Base-by-base conservation (phyloP, 345 rosid genomes). In the Eucalyptus tenuipes region DNA sequence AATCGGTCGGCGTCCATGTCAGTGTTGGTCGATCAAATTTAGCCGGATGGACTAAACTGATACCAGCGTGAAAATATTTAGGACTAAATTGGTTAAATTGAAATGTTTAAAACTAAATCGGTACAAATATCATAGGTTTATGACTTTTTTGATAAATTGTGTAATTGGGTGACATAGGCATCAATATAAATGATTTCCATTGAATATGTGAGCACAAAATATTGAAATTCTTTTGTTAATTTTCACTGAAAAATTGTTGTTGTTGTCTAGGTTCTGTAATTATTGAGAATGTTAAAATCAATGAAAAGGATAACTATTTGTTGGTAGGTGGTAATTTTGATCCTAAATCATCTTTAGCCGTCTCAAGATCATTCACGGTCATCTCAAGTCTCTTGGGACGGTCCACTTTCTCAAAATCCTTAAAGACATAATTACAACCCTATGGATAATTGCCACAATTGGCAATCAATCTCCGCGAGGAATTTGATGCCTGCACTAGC, bases 21-120 rank as follows among this genome's bases (percentile, higher is more conserved):
- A 3, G 0, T 52, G 2, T 0, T 0, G 4, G 24, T 52, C 2
- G 10, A 18, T 52, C 0, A 52, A 3, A 52, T 52, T 52, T 52
- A 52, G 1, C 0, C 0, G 0, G 10, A 52, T 52, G 1, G 1
- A 52, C 0, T 2, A 0, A 52, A 52, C 20, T 20, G 5, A 52
- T 52, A 52, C 1, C 0, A 0, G 20, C 8, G 2, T 20, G 2
- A 52, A 52, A 52, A 52, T 52, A 52, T 52, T 52, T 52, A 52
- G 0, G 0, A 3, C 0, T 52, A 52, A 52, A 52, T 3, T 18
- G 0, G 2, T 52, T 0, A 18, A 52, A 52, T 52, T 52, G 0
- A 18, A 52, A 18, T 0, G 4, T 18, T 52, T 7, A 52, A 7
- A 0, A 52, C 0, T 17, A 0, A 50, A 50, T 50, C 17, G 0